Percentiles rank a stretch among this genome's conserved stretches.
Conservation (phyloP, 2,329 filamentous ascomycete species). For the Didymellaceae sp. region DNA sequence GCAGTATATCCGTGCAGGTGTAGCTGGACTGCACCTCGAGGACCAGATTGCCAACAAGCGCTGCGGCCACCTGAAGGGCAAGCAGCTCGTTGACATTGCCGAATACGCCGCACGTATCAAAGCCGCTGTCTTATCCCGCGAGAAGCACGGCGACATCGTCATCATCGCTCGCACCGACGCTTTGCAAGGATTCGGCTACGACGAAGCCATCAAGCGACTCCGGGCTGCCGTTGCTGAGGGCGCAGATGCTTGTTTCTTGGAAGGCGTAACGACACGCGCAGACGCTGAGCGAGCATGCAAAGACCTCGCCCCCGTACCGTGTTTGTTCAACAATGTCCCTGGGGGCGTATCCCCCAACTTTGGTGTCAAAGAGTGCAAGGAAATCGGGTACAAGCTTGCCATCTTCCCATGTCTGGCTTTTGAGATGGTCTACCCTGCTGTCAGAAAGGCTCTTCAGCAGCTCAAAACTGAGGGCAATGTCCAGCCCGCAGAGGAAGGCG, state of each 20-base stretch:
- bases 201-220: constrained; percentile 61
- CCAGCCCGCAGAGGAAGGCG: constrained; percentile 47
- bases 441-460: constrained; percentile 38
- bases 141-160: constrained; percentile 62
- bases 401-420: constrained; percentile 58
- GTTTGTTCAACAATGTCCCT: constrained; percentile 65
- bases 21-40: constrained; percentile 68
- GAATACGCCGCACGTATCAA: constrained; percentile 64
- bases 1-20: constrained; percentile 61
- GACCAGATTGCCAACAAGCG: constrained; percentile 70
- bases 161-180: constrained; percentile 71
- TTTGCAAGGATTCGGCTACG: constrained; percentile 62
- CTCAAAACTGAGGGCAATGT: constrained; percentile 37
- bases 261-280: constrained; percentile 61
- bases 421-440: constrained; percentile 44
- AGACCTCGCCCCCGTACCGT: constrained; percentile 57
- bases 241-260: constrained; percentile 67
- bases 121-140: constrained; percentile 60
- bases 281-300: constrained; percentile 57
- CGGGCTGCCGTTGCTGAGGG: constrained; percentile 60
- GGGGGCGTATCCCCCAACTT: constrained; percentile 63
- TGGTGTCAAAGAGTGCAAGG: constrained; percentile 59
- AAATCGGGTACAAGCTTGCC: constrained; percentile 65
- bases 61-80: constrained; percentile 69
- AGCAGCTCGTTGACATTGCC: constrained; percentile 62